Percentiles rank a stretch among this genome's conserved stretches.
These are phyloP conservation scores for Rhynchosporium graminicola DNA, from an alignment of 2,329 filamentous ascomycete genomes.

Conservation along the genomic window DNA sequence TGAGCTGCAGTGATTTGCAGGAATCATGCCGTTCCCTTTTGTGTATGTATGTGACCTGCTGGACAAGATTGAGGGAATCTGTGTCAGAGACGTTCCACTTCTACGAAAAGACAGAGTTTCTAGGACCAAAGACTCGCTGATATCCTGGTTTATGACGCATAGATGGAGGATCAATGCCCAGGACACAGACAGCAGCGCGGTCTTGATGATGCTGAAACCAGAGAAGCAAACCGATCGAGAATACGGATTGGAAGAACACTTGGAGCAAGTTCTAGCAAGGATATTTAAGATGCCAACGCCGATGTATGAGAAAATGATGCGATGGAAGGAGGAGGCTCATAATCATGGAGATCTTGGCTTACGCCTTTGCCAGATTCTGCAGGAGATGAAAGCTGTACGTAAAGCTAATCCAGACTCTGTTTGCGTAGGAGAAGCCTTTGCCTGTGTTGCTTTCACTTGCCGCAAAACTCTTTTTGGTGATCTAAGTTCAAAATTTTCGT, in stretches of 20 bases:
- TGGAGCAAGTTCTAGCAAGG: constrained; percentile 68
- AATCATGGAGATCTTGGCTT: constrained; percentile 64
- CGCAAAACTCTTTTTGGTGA: background rate
- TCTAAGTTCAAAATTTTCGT: constrained; percentile 17
- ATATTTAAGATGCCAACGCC: constrained; percentile 65
- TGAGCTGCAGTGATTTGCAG: constrained; percentile 1
- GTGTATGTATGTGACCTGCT: constrained; percentile 73
- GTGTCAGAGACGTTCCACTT: constrained; percentile 43
- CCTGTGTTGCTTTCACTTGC: background rate
- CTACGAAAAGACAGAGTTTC: constrained; percentile 46
- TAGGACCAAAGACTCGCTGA: constrained; percentile 57
- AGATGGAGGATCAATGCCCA: constrained; percentile 57
- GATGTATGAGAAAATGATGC: constrained; percentile 60
- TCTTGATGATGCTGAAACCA: constrained; percentile 76
- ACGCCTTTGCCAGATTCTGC: constrained; percentile 38
- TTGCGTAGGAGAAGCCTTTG: background rate
- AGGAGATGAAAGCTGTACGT: constrained; percentile 29
- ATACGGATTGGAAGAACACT: constrained; percentile 64
- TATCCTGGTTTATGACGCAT: constrained; percentile 70
- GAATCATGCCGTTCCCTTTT: constrained; percentile 66
- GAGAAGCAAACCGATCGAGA: constrained; percentile 76
- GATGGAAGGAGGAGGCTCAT: constrained; percentile 47
- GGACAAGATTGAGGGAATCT: constrained; percentile 58
- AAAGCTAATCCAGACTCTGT: background rate
- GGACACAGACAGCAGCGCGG: constrained; percentile 58